phyloP scores from a whole-genome alignment of 208 protist genomes.

The Leishmania lainsoni region DNA sequence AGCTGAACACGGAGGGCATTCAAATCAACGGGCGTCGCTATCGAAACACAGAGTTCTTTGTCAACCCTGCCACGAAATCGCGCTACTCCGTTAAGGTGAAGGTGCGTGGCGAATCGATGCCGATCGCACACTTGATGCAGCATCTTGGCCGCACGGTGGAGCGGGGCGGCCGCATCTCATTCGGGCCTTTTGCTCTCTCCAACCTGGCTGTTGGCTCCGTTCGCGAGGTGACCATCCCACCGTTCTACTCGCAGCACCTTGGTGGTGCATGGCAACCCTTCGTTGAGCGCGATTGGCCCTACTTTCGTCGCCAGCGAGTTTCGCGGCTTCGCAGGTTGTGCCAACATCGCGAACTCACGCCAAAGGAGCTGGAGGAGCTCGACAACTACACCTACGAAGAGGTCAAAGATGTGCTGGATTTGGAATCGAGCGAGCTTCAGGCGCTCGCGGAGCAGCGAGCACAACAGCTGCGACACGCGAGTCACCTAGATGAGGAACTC shows the following conservation, averaged over 20 bases:
- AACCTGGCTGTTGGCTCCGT: constrained; percentile 81
- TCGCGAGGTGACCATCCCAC: constrained; percentile 86
- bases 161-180: constrained; percentile 84
- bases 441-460: constrained; percentile 44
- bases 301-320: constrained; percentile 82
- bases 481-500: constrained; percentile 25
- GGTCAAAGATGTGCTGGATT: constrained; percentile 70
- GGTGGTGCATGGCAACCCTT: constrained; percentile 81
- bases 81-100: constrained; percentile 87
- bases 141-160: constrained; percentile 80
- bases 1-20: constrained; percentile 84
- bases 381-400: constrained; percentile 90
- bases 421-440: constrained; percentile 71
- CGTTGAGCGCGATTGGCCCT: constrained; percentile 90
- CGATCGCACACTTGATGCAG: constrained; percentile 80
- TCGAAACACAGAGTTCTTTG: constrained; percentile 72
- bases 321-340: constrained; percentile 54
- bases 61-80: constrained; percentile 82
- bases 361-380: constrained; percentile 82
- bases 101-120: constrained; percentile 74
- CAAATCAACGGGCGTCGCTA: constrained; percentile 77
- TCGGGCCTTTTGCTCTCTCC: constrained; percentile 80
- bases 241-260: constrained; percentile 67
- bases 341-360: constrained; percentile 78
- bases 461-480: constrained; percentile 17